Conservation (phyloP, 2,329 filamentous ascomycete species). For the Cladosporium colombiae region DNA sequence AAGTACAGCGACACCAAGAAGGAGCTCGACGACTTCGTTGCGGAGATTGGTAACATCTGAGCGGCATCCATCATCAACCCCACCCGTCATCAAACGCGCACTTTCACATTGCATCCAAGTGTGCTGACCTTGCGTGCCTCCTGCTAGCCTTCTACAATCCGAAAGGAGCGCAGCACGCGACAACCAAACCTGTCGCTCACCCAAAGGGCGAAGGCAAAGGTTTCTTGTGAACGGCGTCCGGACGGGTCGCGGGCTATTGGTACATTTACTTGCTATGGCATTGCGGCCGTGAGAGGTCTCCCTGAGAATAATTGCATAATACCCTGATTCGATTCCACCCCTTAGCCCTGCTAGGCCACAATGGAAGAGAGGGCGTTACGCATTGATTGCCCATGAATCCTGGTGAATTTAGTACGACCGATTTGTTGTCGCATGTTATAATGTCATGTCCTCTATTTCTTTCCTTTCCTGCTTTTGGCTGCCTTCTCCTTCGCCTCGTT, state of each 20-base stretch:
- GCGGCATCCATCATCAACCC: slow-evolving; percentile 6
- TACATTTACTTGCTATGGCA: slow-evolving; percentile 6
- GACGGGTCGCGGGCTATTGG: slow-evolving; percentile 1
- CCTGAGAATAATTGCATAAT: slow-evolving; percentile 19
- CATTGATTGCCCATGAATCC: not conserved
- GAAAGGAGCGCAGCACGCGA: slow-evolving; percentile 14
- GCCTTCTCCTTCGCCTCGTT: slow-evolving; percentile 20
- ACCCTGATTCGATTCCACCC: slow-evolving; percentile 9
- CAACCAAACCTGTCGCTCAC: not conserved
- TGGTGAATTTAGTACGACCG: not conserved
- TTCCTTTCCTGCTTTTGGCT: slow-evolving; percentile 16
- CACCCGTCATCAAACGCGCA: slow-evolving; percentile 12
- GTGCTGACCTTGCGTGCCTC: slow-evolving; percentile 19
- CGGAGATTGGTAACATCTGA: slow-evolving; percentile 92
- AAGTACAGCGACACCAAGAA: slow-evolving; percentile 83
- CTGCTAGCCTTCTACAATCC: slow-evolving; percentile 20
- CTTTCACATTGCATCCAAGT: slow-evolving; percentile 16
- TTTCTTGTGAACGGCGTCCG: slow-evolving; percentile 15
- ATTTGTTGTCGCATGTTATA: not conserved
- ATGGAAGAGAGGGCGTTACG: slow-evolving; percentile 2
- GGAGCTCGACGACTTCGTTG: slow-evolving; percentile 87
- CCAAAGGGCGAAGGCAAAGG: slow-evolving; percentile 10
- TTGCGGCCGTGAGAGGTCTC: not conserved
- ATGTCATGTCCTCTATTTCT: slow-evolving; percentile 10
- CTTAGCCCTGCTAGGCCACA: slow-evolving; percentile 10